Evolutionary conservation across 176 grass and related monocot genomes (phyloP).

Genomic region (Eremochloa ophiuroides): DNA sequence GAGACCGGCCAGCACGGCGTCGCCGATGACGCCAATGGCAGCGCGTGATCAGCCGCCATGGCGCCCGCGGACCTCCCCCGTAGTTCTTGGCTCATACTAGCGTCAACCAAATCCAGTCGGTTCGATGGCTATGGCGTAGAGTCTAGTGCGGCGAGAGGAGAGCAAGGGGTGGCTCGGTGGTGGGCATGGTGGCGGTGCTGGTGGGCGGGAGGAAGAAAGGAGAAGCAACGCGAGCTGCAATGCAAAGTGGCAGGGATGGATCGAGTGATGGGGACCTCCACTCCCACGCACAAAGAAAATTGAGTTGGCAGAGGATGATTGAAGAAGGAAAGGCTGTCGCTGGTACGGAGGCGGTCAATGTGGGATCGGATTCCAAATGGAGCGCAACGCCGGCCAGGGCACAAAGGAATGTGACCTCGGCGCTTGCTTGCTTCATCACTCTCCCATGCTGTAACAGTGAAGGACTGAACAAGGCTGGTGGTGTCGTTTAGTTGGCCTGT

Average conservation of each 20-base stretch:
- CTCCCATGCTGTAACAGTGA: too few relatives aligned
- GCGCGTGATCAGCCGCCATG: neutral
- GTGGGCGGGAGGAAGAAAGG: neutral
- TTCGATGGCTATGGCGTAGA: neutral
- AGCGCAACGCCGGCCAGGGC: slow-evolving; percentile 8
- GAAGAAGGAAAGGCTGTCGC: slow-evolving; percentile 21
- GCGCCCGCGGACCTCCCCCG: neutral
- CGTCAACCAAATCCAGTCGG: neutral
- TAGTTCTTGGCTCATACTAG: neutral
- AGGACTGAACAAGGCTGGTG: too few relatives aligned
- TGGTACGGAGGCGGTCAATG: slow-evolving; percentile 36
- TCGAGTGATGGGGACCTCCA: neutral
- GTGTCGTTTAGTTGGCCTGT: too few relatives aligned
- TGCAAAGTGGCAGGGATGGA: neutral
- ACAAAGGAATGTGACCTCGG: slow-evolving; percentile 10
- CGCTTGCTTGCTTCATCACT: too few relatives aligned
- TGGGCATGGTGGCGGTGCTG: slow-evolving; percentile 4
- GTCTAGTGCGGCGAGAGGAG: neutral
- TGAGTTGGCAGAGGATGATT: slow-evolving; percentile 1
- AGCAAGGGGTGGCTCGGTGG: neutral
- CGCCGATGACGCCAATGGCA: neutral
- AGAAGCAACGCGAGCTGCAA: neutral
- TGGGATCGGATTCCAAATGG: slow-evolving; percentile 34
- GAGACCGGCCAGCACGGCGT: neutral
- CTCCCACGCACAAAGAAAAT: too few relatives aligned